Conservation (phyloP, 768 basidiomycete species). For the Trametes cinnabarina region DNA sequence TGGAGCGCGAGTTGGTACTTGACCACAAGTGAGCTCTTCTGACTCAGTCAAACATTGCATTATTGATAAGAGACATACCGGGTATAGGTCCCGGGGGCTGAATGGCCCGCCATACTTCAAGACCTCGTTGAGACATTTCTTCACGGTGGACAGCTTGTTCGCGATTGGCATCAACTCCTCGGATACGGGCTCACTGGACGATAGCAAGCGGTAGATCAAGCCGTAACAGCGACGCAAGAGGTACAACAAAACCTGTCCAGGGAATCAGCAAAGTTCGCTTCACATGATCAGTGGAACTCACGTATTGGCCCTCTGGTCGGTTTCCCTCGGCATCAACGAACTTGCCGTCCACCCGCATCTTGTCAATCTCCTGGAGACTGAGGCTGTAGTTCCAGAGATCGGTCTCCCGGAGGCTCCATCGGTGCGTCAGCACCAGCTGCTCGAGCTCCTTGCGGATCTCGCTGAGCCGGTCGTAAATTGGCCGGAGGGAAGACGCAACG, state of each 20-base stretch:
- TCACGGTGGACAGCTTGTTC: conserved; percentile 94
- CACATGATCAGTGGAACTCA: conserved; percentile 37
- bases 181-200: conserved; percentile 94
- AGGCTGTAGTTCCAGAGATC: conserved; percentile 92
- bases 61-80: conserved; percentile 49
- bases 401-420: conserved; percentile 95
- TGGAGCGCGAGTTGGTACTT: conserved; percentile 93
- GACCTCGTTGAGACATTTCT: conserved; percentile 95
- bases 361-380: conserved; percentile 93
- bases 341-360: conserved; percentile 95
- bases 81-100: conserved; percentile 88
- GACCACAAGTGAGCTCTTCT: conserved; percentile 1
- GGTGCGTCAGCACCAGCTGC: conserved; percentile 84
- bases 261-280: background rate
- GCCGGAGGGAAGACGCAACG: conserved; percentile 80
- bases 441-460: conserved; percentile 88
- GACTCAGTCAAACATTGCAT: background rate
- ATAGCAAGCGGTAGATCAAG: conserved; percentile 88
- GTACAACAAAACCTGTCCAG: conserved; percentile 79
- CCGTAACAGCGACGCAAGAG: conserved; percentile 94
- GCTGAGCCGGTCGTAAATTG: conserved; percentile 88
- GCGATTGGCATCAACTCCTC: conserved; percentile 98
- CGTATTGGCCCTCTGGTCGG: conserved; percentile 92
- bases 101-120: conserved; percentile 94
- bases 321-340: conserved; percentile 94